Percentiles rank a stretch among this genome's conserved stretches.
Evolutionary conservation across 2,329 filamentous ascomycete genomes (phyloP).

Genomic region (Ceratocystis diversiconidia): DNA sequence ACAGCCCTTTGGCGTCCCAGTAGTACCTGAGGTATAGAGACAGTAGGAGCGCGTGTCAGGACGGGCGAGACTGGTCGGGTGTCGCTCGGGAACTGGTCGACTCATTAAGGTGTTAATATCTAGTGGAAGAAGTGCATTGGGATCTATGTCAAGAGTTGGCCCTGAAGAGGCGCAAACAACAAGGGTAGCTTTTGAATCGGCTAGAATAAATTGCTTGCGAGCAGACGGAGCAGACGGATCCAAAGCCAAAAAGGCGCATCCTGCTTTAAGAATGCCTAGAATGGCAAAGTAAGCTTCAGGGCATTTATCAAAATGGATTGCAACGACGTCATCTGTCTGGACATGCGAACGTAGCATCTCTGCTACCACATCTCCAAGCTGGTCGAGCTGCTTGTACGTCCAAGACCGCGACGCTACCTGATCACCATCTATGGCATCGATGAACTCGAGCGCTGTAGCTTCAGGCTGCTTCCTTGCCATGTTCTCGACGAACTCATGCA

Average conservation of each 20-base stretch:
- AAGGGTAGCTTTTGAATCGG: conserved; percentile 53
- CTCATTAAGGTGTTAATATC: conserved; percentile 24
- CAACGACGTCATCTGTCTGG: conserved; percentile 48
- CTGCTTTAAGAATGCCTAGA: conserved; percentile 67
- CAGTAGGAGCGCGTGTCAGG: conserved; percentile 58
- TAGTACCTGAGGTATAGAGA: conserved; percentile 77
- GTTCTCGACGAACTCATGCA: conserved; percentile 67
- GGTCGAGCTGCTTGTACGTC: conserved; percentile 61
- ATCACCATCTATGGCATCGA: conserved; percentile 36
- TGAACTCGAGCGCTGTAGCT: conserved; percentile 61
- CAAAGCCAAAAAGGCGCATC: conserved; percentile 67
- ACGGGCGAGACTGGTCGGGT: neutral
- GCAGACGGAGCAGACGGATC: conserved; percentile 59
- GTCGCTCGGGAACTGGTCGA: neutral
- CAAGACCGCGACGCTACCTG: conserved; percentile 32
- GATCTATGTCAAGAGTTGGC: neutral
- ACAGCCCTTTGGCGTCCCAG: conserved; percentile 75
- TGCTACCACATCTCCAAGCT: conserved; percentile 58
- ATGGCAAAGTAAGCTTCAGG: conserved; percentile 74
- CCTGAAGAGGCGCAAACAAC: conserved; percentile 40
- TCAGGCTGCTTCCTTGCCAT: conserved; percentile 43
- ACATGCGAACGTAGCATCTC: conserved; percentile 43
- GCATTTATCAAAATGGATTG: conserved; percentile 71
- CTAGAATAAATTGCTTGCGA: conserved; percentile 62
- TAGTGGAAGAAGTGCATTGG: conserved; percentile 25